A percentile compares a stretch with the other conserved stretches of the same genome.
phyloP scores from a whole-genome alignment of 2,329 filamentous ascomycete species.

The Lasiodiplodia hormozganensis region DNA sequence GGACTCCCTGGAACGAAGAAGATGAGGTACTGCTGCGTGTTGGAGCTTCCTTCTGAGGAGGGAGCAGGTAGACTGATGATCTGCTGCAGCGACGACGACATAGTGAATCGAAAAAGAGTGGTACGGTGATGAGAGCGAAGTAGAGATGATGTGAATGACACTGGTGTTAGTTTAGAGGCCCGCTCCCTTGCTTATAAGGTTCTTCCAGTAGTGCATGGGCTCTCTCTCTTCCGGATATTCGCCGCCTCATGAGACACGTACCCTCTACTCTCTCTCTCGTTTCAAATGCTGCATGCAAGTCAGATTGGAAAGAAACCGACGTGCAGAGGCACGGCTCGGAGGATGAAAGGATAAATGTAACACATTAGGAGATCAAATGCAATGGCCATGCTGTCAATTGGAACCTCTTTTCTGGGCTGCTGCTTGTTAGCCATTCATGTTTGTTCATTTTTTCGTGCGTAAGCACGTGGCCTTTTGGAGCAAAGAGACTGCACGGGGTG shows the following conservation, averaged over 20 bases:
- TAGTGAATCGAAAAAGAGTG: background rate
- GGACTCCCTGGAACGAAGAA: constrained; percentile 81
- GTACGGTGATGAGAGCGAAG: background rate
- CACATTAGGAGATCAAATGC: background rate
- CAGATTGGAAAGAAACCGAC: background rate
- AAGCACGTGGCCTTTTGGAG: background rate
- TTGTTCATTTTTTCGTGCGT: background rate
- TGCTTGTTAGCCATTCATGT: background rate
- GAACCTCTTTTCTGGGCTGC: background rate
- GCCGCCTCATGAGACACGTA: background rate
- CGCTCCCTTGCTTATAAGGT: background rate
- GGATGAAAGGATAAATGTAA: background rate
- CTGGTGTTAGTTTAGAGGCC: background rate
- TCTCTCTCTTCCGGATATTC: background rate
- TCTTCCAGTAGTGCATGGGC: background rate
- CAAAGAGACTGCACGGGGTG: background rate
- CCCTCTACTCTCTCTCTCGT: background rate
- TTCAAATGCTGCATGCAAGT: background rate
- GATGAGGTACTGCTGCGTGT: constrained; percentile 56
- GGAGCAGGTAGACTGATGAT: background rate
- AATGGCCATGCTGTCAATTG: background rate
- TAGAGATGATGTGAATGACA: background rate
- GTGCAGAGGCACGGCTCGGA: background rate
- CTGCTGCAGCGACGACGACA: background rate
- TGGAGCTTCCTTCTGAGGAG: background rate